phyloP scores from a whole-genome alignment of 2,329 filamentous ascomycete species.

The Scytalidium sp. region DNA sequence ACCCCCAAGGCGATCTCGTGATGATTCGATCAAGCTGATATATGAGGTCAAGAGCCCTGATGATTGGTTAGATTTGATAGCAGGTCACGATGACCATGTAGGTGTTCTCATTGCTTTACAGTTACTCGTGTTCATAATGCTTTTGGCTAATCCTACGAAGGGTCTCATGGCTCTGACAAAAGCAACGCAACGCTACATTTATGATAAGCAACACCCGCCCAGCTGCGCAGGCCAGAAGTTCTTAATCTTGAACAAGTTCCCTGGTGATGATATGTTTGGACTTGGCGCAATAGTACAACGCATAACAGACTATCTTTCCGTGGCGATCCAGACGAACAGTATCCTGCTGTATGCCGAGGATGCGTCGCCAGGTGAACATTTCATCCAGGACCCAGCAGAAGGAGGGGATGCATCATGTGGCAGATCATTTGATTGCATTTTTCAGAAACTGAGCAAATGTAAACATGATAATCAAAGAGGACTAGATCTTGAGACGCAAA shows the following conservation, averaged over 20 bases:
- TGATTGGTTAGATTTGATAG: not conserved
- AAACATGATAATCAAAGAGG: constrained; percentile 11
- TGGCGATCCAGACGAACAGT: not conserved
- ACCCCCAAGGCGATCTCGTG: not conserved
- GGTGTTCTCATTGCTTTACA: not conserved
- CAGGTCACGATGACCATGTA: not conserved
- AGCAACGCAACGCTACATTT: not conserved
- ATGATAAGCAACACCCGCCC: not conserved
- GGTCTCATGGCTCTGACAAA: constrained; percentile 1
- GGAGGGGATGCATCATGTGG: constrained; percentile 9
- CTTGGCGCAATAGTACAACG: not conserved
- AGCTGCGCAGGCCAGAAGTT: not conserved
- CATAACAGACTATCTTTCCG: not conserved
- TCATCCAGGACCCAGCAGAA: not conserved
- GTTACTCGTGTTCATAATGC: not conserved
- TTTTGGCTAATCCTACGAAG: not conserved
- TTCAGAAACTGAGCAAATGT: constrained; percentile 17
- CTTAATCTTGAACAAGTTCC: not conserved
- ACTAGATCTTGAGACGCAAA: not conserved
- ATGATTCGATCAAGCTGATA: not conserved
- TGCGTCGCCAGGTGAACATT: not conserved
- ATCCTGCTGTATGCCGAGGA: not conserved
- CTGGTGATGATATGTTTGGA: not conserved
- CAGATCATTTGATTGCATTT: constrained; percentile 18
- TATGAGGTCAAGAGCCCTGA: not conserved